phyloP scores from a whole-genome alignment of 2,329 filamentous ascomycete species.

The Verruconis gallopava region DNA sequence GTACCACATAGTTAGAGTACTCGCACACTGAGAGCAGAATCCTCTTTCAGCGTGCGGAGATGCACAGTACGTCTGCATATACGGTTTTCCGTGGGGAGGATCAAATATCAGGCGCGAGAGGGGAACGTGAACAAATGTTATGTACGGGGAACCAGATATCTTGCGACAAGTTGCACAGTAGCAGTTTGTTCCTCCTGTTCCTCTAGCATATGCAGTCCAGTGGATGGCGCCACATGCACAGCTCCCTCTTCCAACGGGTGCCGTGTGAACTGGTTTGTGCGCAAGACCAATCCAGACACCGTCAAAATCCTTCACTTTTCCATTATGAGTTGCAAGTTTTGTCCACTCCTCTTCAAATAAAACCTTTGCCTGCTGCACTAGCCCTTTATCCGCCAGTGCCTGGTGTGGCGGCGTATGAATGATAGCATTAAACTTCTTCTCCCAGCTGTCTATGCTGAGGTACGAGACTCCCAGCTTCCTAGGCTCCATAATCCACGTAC shows the following conservation, averaged over 20 bases:
- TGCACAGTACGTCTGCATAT: not conserved
- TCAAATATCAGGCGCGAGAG: slow-evolving; percentile 23
- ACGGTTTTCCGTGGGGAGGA: slow-evolving; percentile 10
- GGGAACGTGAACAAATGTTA: slow-evolving; percentile 30
- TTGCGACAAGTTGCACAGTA: slow-evolving; percentile 39
- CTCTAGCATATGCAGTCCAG: slow-evolving; percentile 27
- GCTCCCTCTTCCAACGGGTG: slow-evolving; percentile 23
- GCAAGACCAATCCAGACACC: slow-evolving; percentile 26
- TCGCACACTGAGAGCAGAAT: slow-evolving; percentile 5
- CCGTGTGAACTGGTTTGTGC: slow-evolving; percentile 12
- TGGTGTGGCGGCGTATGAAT: slow-evolving; percentile 15
- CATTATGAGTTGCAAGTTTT: slow-evolving; percentile 21
- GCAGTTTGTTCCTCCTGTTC: slow-evolving; percentile 19
- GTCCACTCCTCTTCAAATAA: slow-evolving; percentile 23
- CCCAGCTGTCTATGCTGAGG: slow-evolving; percentile 20
- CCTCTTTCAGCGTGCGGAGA: slow-evolving; percentile 4
- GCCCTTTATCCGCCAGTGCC: slow-evolving; percentile 20
- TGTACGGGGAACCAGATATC: slow-evolving; percentile 32
- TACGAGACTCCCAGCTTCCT: slow-evolving; percentile 15
- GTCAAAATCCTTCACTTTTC: slow-evolving; percentile 26
- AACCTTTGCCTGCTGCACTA: slow-evolving; percentile 21
- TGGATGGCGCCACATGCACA: slow-evolving; percentile 32
- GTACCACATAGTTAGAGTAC: not conserved
- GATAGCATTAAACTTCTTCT: slow-evolving; percentile 25
- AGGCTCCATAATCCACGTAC: slow-evolving; percentile 22